These are phyloP conservation scores for Tubosaeta sp. DNA, from an alignment of 768 basidiomycete species.

Conservation along the genomic window DNA sequence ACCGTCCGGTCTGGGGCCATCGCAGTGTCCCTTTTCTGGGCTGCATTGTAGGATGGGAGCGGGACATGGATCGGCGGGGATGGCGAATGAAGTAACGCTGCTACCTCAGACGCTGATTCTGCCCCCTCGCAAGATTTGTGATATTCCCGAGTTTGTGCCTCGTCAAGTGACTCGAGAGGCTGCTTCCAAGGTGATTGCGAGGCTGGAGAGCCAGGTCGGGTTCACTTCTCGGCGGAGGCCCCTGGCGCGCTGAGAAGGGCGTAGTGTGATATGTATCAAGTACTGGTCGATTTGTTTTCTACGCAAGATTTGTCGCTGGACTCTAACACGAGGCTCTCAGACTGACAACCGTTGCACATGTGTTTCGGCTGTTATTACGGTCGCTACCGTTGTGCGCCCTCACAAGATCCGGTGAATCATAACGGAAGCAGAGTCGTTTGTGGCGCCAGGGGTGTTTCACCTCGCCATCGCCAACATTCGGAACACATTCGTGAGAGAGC, in stretches of 20 bases:
- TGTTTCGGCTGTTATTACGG: background rate
- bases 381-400: background rate
- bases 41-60: constrained; percentile 20
- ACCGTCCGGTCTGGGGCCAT: constrained; percentile 17
- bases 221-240: constrained; percentile 4
- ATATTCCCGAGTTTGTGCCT: constrained; percentile 27
- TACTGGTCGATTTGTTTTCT: too few relatives aligned
- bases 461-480: background rate
- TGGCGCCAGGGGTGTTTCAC: constrained; percentile 1
- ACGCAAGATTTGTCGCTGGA: constrained; percentile 11
- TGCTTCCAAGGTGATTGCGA: constrained; percentile 19
- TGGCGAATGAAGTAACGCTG: background rate
- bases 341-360: too few relatives aligned
- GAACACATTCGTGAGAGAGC: background rate
- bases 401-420: background rate
- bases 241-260: constrained; percentile 7
- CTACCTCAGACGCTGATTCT: background rate
- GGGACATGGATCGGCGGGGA: background rate
- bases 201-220: constrained; percentile 18
- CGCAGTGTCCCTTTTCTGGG: constrained; percentile 23
- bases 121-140: constrained; percentile 4
- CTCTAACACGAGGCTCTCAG: too few relatives aligned
- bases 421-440: background rate
- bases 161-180: constrained; percentile 17
- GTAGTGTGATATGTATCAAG: background rate